Base-by-base conservation (phyloP, 2,329 filamentous ascomycete genomes). In the Zarea fungicola region DNA sequence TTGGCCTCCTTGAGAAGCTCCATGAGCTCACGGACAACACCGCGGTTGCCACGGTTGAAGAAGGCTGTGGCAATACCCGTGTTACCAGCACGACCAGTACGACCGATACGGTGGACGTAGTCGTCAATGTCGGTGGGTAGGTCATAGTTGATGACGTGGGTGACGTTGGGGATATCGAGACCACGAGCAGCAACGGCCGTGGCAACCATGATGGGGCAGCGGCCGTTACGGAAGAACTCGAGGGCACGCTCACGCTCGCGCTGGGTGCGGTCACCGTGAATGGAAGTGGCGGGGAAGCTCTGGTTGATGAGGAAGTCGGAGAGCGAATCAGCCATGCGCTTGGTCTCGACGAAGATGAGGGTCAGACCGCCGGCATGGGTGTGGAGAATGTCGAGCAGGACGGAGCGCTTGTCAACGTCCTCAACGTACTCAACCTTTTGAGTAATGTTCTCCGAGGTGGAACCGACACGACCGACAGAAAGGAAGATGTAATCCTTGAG, bases 371-470 rank as follows among this genome's bases (percentile, higher is more conserved):
- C 87, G 52, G 85, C 88, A 62, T 96, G 89, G 35, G 89, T 96
- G 79, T 97, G 92, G 48, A 99, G 84, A 57, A 99, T 97, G 63
- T 99, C 93, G 53, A 99, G 82, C 42, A 99, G 83, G 55, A 97
- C 91, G 49, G 93, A 97, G 67, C 91, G 90, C 84, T 99, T 99
- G 80, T 99, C 93, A 55, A 82, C 74, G 61, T 97, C 93, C 74
- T 97, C 92, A 52, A 97, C 88, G 61, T 97, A 97, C 74, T 97
- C 92, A 49, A 99, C 83, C 79, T 95, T 96, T 73, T 99, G 93
- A 48, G 93, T 97, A 55, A 99, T 97, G 80, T 97, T 99, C 82
- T 97, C 92, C n/a, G 93, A 97, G 26, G 93, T 97, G 44, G 93
- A 97, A 71, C 93, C 93, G 52, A 97, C 93, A 81, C 93, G 92